Percentiles rank a stretch among this genome's conserved stretches.
phyloP scores from a whole-genome alignment of 2,329 filamentous ascomycete genomes.

The Trichoderma breve region DNA sequence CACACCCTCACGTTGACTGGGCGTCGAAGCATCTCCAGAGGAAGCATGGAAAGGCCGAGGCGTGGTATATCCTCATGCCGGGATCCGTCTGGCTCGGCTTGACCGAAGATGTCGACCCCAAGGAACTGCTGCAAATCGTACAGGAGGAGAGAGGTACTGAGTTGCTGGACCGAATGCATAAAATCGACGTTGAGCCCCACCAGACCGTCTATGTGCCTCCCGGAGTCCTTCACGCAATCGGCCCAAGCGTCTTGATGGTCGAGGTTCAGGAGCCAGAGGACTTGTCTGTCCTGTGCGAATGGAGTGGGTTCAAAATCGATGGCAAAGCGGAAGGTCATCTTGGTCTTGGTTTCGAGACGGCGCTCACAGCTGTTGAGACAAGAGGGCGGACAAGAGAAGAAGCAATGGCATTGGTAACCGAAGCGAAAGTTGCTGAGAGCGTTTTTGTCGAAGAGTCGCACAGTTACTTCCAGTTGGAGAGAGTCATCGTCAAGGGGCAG shows the following conservation, averaged over 20 bases:
- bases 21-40: slow-evolving; percentile 21
- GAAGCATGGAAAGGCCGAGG: slow-evolving; percentile 27
- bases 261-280: slow-evolving; percentile 26
- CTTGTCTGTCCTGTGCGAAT: slow-evolving; percentile 25
- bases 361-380: slow-evolving; percentile 23
- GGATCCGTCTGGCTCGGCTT: slow-evolving; percentile 24
- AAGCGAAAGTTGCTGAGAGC: not conserved
- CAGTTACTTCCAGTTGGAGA: slow-evolving; percentile 23
- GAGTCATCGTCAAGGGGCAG: slow-evolving; percentile 5
- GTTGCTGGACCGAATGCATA: slow-evolving; percentile 23
- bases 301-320: slow-evolving; percentile 22
- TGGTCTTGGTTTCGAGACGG: slow-evolving; percentile 22
- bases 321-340: slow-evolving; percentile 23
- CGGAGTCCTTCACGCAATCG: slow-evolving; percentile 26
- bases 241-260: slow-evolving; percentile 24
- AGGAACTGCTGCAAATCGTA: slow-evolving; percentile 19
- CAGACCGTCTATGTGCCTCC: slow-evolving; percentile 26
- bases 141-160: slow-evolving; percentile 17
- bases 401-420: slow-evolving; percentile 9
- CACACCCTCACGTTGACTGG: slow-evolving; percentile 25
- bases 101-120: slow-evolving; percentile 16
- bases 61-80: slow-evolving; percentile 25
- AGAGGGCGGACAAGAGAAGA: slow-evolving; percentile 17
- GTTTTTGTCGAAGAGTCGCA: slow-evolving; percentile 17
- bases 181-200: slow-evolving; percentile 21